Evolutionary conservation across 2,329 filamentous ascomycete genomes (phyloP), one percentile per base, ranked within the genome.

Genomic region (Pezicula radicicola): DNA sequence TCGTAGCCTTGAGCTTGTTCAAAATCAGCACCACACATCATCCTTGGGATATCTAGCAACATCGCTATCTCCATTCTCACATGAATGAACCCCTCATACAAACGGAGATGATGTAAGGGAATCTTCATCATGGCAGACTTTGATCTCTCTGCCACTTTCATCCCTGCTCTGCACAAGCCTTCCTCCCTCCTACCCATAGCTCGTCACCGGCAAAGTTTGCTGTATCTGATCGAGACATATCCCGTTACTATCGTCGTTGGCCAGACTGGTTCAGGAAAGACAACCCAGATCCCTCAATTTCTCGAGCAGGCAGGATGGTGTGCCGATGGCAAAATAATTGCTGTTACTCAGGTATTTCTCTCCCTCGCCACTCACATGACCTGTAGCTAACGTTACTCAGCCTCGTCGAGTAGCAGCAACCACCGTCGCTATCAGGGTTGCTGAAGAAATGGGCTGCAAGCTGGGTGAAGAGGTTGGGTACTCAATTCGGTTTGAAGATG

Each of bases 221-320:
- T 97, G 2, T 97, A 96, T 70, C 79, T 92, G 13, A 81, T 97
- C 53, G 93, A 97, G 68, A 91, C 83, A 7, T 83, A 84, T 57
- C 87, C 89, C 0, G 87, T 97, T 52, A 93, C 89, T 0, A 90
- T 97, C 47, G 84, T 97, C 12, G 85, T 97, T 50, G 94, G 93
- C 8, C 91, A 97, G 66, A 97, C 94, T 1, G 94, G 94, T 4
- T 96, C 89, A 21, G 92, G 93, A 40, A 97, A 97, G 72, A 96
- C 92, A 1, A 97, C 94, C 0, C 94, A 97, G 67, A 87, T 97
- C 41, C 94, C 94, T 1, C 93, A 97, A 62, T 97, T 88, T 63
- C 79, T 97, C 12, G 86, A 96, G 52, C 79, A 89, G 61, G 89
- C 88, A 63, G 93, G 93, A 70, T 97, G 93, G 92, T 93, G 90